These are phyloP conservation scores for Dactylonectria macrodidyma DNA, from an alignment of 2,329 filamentous ascomycete species.

Conservation along the genomic window DNA sequence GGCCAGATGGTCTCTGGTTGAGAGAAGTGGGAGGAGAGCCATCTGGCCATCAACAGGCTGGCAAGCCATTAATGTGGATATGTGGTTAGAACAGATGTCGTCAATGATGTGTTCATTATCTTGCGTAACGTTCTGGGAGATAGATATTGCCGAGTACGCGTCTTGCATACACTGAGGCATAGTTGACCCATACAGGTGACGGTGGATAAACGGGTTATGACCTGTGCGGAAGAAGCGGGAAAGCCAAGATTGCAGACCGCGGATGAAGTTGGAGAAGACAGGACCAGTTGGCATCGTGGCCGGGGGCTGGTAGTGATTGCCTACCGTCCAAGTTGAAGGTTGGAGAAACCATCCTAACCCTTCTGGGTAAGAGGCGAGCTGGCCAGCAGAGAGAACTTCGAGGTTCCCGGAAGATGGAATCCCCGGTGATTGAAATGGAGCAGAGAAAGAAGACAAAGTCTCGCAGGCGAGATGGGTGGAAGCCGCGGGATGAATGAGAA, in stretches of 20 bases:
- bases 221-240: conserved; percentile 14
- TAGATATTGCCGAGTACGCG: background rate
- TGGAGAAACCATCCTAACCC: conserved; percentile 15
- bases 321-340: conserved; percentile 1
- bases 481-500: no score
- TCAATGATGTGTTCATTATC: background rate
- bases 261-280: conserved; percentile 15
- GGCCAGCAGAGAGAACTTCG: background rate
- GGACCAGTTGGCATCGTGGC: background rate
- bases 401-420: background rate
- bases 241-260: conserved; percentile 7
- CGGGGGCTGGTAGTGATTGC: conserved; percentile 4
- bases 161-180: conserved; percentile 13
- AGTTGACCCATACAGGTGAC: background rate
- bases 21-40: background rate
- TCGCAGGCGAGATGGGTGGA: no score
- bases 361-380: background rate
- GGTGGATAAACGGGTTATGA: conserved; percentile 17
- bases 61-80: background rate
- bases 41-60: background rate
- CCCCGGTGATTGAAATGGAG: background rate
- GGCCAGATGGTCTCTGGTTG: background rate
- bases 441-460: no score
- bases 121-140: background rate
- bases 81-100: background rate